Base-by-base conservation (phyloP, 192 early-diverging fungal species). In the Allomyces macrogynus region DNA sequence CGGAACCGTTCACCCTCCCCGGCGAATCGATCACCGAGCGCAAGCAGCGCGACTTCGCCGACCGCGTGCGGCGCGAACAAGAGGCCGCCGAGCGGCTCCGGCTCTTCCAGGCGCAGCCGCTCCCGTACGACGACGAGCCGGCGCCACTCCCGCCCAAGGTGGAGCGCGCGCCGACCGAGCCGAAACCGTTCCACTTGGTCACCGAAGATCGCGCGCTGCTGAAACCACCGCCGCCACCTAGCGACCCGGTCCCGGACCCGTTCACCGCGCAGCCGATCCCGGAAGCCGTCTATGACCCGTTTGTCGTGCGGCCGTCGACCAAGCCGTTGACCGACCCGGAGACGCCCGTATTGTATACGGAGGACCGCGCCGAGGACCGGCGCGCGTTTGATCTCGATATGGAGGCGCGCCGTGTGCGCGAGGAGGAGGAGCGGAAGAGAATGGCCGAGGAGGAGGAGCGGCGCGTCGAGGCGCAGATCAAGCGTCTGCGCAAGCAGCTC, bases 281-380 rank as follows among this genome's bases (percentile, higher is more conserved):
- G 32, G 32, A 40, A 7, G 32, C 32, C 32, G 32, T 40, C 4
- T 40, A 40, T 7, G 32, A 40, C 8, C 32, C 32, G 32, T 40
- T 40, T 40, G 32, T 40, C 7, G 32, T 40, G 32, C 32, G 8
- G 32, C 32, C 32, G 32, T 40, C 32, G 32, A 40, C 32, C 4
- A 40, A 40, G 8, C 78, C 78, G 62, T 61, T 69, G 27, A 82
- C 80, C 62, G 67, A 76, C 43, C 66, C 70, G 5, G 73, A 74
- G 25, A 54, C 67, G 14, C 62, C 76, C 4, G 22, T 79, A 26
- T 69, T 85, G 54, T 68, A 75, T 23, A 79, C 81, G 0, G 82
- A 84, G 65, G 64, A 78, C 64, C 73, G 86, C 61, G 78, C 77
- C 62, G 81, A 85, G 68, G 86, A 86, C 70, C 66, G 86, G 23